Evolutionary conservation across 2,329 filamentous ascomycete species (phyloP), one percentile per base, ranked within the genome.

Genomic region (Atkinsonella hypoxylon): DNA sequence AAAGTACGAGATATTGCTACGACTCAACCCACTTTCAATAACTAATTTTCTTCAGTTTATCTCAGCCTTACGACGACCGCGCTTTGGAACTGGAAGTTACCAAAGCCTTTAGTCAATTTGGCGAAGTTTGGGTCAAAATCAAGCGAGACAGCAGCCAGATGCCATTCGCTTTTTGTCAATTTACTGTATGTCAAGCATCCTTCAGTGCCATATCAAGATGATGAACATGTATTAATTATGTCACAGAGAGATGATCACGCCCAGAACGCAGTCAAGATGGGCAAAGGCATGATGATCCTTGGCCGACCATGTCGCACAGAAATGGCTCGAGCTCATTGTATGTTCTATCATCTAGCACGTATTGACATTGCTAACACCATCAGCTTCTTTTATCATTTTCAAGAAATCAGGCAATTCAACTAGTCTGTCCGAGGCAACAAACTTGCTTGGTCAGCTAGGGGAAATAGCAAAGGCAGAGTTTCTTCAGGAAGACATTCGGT

Each of bases 101-200:
- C 3, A 64, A 70, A 7, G 63, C 68, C 17, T 83, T 85, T 61
- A 66, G 68, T 17, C 60, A 67, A 15, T 83, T 69, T 56, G 81
- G 81, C 6, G 69, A 67, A 0, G 76, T 80, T 22, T 83, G 72
- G 54, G 75, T 82, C 54, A 83, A 84, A 67, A 80, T 85, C 52
- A 76, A 78, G 38, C 76, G 81, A 17, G 80, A 83, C 56, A 54
- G 52, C 11, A 64, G 64, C 13, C 69, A 76, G 39, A 82, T 83
- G 76, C 81, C 81, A 0, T 82, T 79, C 58, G 80, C 79, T 0
- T 84, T 84, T 56, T 75, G 73, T 20, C 81, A 84, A 57, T 85
- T 71, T 58, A 81, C 76, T 2, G 80, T 81, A 60, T 68, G 75
- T 65, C 6, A 12, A 17, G n/a, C 13, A 38, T 18, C 10, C 22